Evolutionary conservation across 1,284 basidiomycete genomes (phyloP).

Genomic region (Cryptococcus floricola): DNA sequence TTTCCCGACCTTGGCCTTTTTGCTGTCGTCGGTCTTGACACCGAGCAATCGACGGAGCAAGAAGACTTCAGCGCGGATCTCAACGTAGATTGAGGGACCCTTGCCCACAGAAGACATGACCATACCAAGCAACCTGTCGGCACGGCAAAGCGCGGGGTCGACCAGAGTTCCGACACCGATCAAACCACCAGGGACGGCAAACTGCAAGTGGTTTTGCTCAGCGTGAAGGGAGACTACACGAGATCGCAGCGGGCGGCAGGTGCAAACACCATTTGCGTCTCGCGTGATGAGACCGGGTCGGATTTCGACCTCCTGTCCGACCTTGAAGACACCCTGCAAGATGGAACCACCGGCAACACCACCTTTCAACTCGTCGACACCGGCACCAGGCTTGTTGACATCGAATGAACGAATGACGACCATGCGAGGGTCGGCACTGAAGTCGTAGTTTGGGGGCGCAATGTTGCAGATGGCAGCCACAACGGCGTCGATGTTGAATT

Average conservation of each 20-base stretch:
- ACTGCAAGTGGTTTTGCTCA: slow-evolving; percentile 89
- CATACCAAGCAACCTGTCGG: slow-evolving; percentile 93
- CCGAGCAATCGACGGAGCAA: slow-evolving; percentile 90
- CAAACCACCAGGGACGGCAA: slow-evolving; percentile 93
- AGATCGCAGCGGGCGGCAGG: slow-evolving; percentile 90
- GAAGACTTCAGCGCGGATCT: slow-evolving; percentile 62
- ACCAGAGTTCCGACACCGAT: slow-evolving; percentile 98
- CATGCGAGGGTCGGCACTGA: slow-evolving; percentile 81
- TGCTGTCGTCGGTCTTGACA: slow-evolving; percentile 90
- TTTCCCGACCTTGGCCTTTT: slow-evolving; percentile 91
- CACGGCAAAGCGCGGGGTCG: slow-evolving; percentile 93
- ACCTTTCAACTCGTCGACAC: slow-evolving; percentile 94
- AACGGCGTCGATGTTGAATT: slow-evolving; percentile 99
- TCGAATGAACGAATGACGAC: slow-evolving; percentile 99
- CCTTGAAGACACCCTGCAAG: slow-evolving; percentile 81
- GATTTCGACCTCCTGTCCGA: slow-evolving; percentile 95
- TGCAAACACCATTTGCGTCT: slow-evolving; percentile 82
- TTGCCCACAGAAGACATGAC: slow-evolving; percentile 91
- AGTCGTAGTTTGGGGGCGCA: slow-evolving; percentile 89
- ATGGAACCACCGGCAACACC: slow-evolving; percentile 98
- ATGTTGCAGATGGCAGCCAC: slow-evolving; percentile 98
- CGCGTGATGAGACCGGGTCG: slow-evolving; percentile 96
- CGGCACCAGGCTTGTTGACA: slow-evolving; percentile 97
- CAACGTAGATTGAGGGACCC: slow-evolving; percentile 88
- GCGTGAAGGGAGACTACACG: slow-evolving; percentile 87